Percentiles rank a stretch among this genome's conserved stretches.
Evolutionary conservation across 257 asterid species (phyloP).

Genomic region (Craterostigma plantagineum): DNA sequence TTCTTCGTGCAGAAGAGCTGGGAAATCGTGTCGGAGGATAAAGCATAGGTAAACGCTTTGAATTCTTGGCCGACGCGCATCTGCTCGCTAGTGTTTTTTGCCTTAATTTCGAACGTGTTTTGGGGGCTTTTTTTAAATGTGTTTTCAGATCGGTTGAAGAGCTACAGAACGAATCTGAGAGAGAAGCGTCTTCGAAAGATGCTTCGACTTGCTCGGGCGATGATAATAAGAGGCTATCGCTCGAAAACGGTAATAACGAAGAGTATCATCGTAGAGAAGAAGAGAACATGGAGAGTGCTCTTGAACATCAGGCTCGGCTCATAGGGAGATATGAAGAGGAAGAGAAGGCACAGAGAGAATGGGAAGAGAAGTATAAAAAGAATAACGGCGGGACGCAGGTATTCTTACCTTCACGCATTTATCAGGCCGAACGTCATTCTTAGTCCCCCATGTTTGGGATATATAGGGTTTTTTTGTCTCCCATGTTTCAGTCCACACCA

Average conservation of each 20-base stretch:
- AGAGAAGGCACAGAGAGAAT: conserved; percentile 71
- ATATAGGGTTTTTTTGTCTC: too few relatives aligned
- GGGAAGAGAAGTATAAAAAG: conserved; percentile 77
- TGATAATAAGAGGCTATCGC: conserved; percentile 15
- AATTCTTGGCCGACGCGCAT: conserved; percentile 44
- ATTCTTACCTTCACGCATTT: too few relatives aligned
- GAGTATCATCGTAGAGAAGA: conserved; percentile 15
- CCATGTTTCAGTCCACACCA: too few relatives aligned
- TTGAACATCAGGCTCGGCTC: conserved; percentile 43
- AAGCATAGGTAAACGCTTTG: conserved; percentile 64
- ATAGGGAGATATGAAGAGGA: conserved; percentile 46
- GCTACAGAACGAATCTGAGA: conserved; percentile 18
- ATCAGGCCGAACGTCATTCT: too few relatives aligned
- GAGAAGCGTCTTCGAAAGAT: conserved; percentile 23
- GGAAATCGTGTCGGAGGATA: conserved; percentile 83
- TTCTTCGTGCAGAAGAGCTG: conserved; percentile 48
- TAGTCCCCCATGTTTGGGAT: too few relatives aligned
- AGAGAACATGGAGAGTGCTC: conserved; percentile 41
- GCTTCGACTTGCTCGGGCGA: conserved; percentile 24
- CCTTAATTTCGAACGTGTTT: background rate
- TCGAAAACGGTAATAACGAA: conserved; percentile 17
- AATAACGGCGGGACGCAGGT: conserved; percentile 45
- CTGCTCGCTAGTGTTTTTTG: background rate
- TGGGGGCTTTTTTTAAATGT: conserved; percentile 1
- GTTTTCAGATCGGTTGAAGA: conserved; percentile 41